phyloP scores from a whole-genome alignment of 495 filamentous ascomycete genomes.

The Lichenothelia convexa region DNA sequence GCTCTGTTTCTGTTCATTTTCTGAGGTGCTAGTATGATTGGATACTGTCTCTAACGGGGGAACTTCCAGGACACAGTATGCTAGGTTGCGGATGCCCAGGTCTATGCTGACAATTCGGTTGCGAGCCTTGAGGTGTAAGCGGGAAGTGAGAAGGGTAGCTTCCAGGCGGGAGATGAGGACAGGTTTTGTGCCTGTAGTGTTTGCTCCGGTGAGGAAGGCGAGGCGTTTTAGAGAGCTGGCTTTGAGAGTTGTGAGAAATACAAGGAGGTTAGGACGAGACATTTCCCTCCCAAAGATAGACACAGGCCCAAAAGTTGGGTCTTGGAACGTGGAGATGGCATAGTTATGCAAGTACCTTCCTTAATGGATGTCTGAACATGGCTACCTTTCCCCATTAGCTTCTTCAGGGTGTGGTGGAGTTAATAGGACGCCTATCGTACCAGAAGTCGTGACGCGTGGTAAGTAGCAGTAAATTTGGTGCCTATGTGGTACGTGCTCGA shows the following conservation, averaged over 20 bases:
- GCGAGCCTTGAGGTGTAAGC: background rate
- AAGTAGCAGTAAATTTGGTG: too few species aligned
- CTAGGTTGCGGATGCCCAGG: slow-evolving; percentile 73
- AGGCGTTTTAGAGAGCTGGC: slow-evolving; percentile 28
- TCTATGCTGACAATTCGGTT: slow-evolving; percentile 57
- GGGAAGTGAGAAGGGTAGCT: background rate
- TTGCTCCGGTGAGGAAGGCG: slow-evolving; percentile 34
- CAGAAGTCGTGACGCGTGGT: too few species aligned
- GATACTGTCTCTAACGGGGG: background rate
- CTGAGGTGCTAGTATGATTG: too few species aligned
- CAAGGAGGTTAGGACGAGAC: background rate
- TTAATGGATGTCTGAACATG: too few species aligned
- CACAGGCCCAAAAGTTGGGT: too few species aligned
- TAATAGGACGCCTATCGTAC: too few species aligned
- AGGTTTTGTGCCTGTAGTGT: slow-evolving; percentile 31
- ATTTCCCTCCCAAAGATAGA: too few species aligned
- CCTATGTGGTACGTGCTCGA: too few species aligned
- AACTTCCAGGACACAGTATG: slow-evolving; percentile 44
- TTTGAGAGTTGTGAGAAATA: slow-evolving; percentile 26
- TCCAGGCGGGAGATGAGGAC: slow-evolving; percentile 10
- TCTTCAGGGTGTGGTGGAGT: too few species aligned
- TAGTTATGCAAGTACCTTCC: too few species aligned
- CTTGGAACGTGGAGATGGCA: too few species aligned
- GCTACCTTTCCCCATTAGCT: too few species aligned
- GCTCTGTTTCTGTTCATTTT: slow-evolving; percentile 9